phyloP scores from a whole-genome alignment of 169 alveolate genomes.

The Cryptosporidium sp. region DNA sequence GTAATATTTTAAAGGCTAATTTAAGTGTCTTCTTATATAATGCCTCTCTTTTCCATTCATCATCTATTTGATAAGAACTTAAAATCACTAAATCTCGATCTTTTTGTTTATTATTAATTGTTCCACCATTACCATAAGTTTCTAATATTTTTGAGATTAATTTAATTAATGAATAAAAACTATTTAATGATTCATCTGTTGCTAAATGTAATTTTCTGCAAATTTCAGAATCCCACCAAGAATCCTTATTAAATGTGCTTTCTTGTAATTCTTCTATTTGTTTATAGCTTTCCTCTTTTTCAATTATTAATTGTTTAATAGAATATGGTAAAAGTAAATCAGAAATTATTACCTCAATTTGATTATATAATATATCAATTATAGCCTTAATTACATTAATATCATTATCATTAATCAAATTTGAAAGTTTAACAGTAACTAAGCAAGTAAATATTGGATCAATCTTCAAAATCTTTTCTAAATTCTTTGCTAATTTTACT shows the following conservation, averaged over 20 bases:
- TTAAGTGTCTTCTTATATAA: slow-evolving; percentile 34
- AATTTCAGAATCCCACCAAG: slow-evolving; percentile 68
- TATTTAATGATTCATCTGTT: slow-evolving; percentile 4
- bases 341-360: slow-evolving; percentile 51
- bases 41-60: slow-evolving; percentile 11
- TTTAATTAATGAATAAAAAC: slow-evolving; percentile 10
- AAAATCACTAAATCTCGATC: neutral
- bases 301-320: slow-evolving; percentile 22
- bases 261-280: neutral
- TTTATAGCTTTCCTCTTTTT: slow-evolving; percentile 17
- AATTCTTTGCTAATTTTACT: slow-evolving; percentile 2
- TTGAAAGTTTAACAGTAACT: neutral
- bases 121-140: slow-evolving; percentile 63
- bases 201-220: slow-evolving; percentile 23
- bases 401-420: slow-evolving; percentile 27
- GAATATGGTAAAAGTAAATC: slow-evolving; percentile 50
- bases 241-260: neutral
- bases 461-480: slow-evolving; percentile 48
- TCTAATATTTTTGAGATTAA: slow-evolving; percentile 39
- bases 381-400: slow-evolving; percentile 37
- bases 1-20: slow-evolving; percentile 21
- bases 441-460: slow-evolving; percentile 45
- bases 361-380: slow-evolving; percentile 41
- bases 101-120: neutral
- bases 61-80: slow-evolving; percentile 10